phyloP scores from a whole-genome alignment of 2,329 filamentous ascomycete genomes.

The Byssothecium circinans region DNA sequence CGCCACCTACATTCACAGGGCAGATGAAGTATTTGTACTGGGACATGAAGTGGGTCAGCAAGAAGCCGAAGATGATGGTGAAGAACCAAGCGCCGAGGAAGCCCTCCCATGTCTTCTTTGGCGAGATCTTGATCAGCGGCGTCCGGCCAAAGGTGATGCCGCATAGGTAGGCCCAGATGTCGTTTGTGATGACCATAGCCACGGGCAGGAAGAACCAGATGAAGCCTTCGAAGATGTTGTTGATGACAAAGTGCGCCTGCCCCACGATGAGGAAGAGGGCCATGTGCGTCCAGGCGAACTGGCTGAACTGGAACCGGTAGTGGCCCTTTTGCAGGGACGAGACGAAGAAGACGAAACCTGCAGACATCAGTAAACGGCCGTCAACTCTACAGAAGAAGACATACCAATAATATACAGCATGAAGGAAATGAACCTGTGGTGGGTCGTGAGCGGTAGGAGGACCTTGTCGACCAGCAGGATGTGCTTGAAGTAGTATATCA shows the following conservation, averaged over 20 bases:
- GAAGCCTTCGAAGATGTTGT: constrained; percentile 99
- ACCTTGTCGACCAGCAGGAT: constrained; percentile 94
- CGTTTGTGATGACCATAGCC: constrained; percentile 94
- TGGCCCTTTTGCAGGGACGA: constrained; percentile 90
- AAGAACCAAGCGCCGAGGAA: constrained; percentile 97
- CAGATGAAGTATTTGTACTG: constrained; percentile 97
- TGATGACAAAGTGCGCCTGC: constrained; percentile 99
- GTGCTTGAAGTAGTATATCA: constrained; percentile 99
- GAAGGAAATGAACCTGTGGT: constrained; percentile 98
- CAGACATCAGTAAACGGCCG: constrained; percentile 25
- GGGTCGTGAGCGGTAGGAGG: constrained; percentile 87
- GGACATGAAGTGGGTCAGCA: constrained; percentile 81
- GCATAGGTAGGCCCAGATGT: constrained; percentile 97
- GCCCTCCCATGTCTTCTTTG: constrained; percentile 98
- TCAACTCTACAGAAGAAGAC: neutral
- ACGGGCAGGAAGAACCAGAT: constrained; percentile 99
- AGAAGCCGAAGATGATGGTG: constrained; percentile 82
- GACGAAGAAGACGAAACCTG: constrained; percentile 98
- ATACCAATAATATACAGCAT: constrained; percentile 94
- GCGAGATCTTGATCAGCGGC: constrained; percentile 95
- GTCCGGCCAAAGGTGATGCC: constrained; percentile 96
- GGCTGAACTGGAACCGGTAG: constrained; percentile 98
- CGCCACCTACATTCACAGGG: constrained; percentile 74
- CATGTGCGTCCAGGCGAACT: constrained; percentile 99
- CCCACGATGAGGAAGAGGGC: constrained; percentile 96